Percentiles rank a stretch among this genome's conserved stretches.
Evolutionary conservation across 345 rosid genomes (phyloP).

Genomic region (Linum trigynum): DNA sequence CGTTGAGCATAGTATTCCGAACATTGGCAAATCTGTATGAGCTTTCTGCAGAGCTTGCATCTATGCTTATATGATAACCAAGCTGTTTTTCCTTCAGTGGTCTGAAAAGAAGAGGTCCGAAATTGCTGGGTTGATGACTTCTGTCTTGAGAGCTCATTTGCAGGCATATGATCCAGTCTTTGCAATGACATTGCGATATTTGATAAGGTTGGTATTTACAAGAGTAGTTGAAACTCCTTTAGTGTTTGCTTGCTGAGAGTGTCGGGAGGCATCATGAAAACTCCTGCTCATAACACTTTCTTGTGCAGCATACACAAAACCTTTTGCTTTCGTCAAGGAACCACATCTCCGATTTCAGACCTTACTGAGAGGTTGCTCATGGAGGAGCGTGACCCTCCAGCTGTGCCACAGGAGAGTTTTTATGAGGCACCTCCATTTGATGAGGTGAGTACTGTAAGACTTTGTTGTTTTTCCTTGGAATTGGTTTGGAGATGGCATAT

Average conservation of each 20-base stretch:
- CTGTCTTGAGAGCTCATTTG: constrained; percentile 78
- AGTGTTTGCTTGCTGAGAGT: neutral
- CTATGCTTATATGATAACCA: constrained; percentile 9
- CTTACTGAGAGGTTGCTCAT: constrained; percentile 79
- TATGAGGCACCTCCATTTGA: constrained; percentile 84
- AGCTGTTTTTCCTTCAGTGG: constrained; percentile 53
- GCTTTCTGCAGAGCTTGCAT: neutral
- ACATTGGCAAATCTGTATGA: neutral
- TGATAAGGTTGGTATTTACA: constrained; percentile 47
- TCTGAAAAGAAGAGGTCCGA: constrained; percentile 78
- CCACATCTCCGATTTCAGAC: constrained; percentile 71
- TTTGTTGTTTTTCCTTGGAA: neutral
- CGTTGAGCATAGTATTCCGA: neutral
- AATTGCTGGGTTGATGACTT: constrained; percentile 82
- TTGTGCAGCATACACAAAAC: constrained; percentile 75
- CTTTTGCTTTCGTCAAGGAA: constrained; percentile 73
- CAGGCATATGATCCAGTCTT: constrained; percentile 81
- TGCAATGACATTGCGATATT: constrained; percentile 76
- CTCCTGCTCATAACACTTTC: neutral
- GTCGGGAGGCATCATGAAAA: neutral
- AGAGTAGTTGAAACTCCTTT: neutral
- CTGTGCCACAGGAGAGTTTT: constrained; percentile 54
- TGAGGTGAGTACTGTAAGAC: constrained; percentile 44
- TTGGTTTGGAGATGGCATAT: neutral
- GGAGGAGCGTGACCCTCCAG: constrained; percentile 83